Evolutionary conservation across 352 stramenopile genomes (phyloP).

Genomic region (Phytophthora ohioensis): DNA sequence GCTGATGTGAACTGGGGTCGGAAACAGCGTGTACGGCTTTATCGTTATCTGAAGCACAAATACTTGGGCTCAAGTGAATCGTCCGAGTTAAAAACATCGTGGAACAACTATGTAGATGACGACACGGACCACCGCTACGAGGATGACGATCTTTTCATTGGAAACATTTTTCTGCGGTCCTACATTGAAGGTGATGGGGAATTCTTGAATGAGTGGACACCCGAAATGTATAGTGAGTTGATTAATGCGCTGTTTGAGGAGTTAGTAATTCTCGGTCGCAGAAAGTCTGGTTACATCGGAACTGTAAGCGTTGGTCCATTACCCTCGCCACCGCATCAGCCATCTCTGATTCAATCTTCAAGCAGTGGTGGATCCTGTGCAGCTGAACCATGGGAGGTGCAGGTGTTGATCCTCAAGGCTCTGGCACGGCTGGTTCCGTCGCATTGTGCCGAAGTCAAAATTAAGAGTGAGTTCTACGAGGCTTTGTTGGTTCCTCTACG

Average conservation of each 20-base stretch:
- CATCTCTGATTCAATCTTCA: constrained; percentile 23
- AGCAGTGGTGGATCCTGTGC: constrained; percentile 34
- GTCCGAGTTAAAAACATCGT: constrained; percentile 29
- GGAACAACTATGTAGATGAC: constrained; percentile 20
- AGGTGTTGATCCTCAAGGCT: constrained; percentile 84
- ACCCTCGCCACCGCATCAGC: constrained; percentile 21
- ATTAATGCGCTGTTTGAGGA: constrained; percentile 72
- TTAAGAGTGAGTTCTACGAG: constrained; percentile 68
- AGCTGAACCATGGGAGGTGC: constrained; percentile 75
- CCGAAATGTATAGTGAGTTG: constrained; percentile 73
- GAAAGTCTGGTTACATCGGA: constrained; percentile 62
- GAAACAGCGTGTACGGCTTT: constrained; percentile 63
- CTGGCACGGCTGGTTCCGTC: constrained; percentile 68
- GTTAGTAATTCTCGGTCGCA: constrained; percentile 55
- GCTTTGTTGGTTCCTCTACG: constrained; percentile 67
- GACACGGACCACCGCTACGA: constrained; percentile 37
- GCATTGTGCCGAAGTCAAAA: constrained; percentile 60
- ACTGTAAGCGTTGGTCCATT: constrained; percentile 27
- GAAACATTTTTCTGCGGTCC: constrained; percentile 83
- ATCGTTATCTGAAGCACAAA: constrained; percentile 72
- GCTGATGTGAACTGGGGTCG: constrained; percentile 83
- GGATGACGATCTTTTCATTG: constrained; percentile 77
- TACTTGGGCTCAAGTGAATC: constrained; percentile 51
- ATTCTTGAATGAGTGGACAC: constrained; percentile 81
- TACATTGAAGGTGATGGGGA: constrained; percentile 85